Percentiles rank a stretch among this genome's conserved stretches.
phyloP scores from a whole-genome alignment of 305 asterid genomes.

The Rubia balearica region DNA sequence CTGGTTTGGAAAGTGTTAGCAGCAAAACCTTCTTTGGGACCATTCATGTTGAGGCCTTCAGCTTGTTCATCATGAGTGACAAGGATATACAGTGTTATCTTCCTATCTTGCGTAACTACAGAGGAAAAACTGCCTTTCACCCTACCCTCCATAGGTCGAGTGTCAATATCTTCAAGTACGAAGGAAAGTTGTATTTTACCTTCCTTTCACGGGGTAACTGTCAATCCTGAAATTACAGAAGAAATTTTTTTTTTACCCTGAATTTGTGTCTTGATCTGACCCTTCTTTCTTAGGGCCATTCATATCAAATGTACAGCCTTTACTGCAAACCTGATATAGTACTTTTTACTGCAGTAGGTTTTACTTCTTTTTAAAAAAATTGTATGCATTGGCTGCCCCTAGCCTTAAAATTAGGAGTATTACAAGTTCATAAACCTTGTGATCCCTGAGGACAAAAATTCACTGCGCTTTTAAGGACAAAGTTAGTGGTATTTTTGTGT shows the following conservation, averaged over 20 bases:
- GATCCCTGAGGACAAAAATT: too few species aligned
- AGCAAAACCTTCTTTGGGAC: background rate
- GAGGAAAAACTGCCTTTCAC: background rate
- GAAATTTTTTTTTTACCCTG: background rate
- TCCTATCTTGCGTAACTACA: background rate
- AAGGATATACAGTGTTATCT: background rate
- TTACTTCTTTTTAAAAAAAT: too few species aligned
- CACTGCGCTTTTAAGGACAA: too few species aligned
- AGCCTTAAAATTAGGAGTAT: too few species aligned
- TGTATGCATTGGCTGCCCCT: too few species aligned
- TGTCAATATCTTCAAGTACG: background rate
- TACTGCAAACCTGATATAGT: background rate
- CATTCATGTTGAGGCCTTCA: background rate
- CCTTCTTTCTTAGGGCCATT: background rate
- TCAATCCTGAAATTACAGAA: background rate
- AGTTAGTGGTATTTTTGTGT: too few species aligned
- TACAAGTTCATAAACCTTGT: too few species aligned
- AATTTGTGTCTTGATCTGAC: too few species aligned
- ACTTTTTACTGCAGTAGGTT: background rate
- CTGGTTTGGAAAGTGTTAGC: constrained; percentile 41
- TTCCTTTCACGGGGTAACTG: background rate
- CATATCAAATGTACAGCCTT: background rate
- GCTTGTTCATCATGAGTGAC: background rate
- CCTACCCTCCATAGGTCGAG: background rate
- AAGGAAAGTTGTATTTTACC: background rate